These are phyloP conservation scores for Sicyos baderoa DNA, from an alignment of 306 rosid species.

Conservation along the genomic window DNA sequence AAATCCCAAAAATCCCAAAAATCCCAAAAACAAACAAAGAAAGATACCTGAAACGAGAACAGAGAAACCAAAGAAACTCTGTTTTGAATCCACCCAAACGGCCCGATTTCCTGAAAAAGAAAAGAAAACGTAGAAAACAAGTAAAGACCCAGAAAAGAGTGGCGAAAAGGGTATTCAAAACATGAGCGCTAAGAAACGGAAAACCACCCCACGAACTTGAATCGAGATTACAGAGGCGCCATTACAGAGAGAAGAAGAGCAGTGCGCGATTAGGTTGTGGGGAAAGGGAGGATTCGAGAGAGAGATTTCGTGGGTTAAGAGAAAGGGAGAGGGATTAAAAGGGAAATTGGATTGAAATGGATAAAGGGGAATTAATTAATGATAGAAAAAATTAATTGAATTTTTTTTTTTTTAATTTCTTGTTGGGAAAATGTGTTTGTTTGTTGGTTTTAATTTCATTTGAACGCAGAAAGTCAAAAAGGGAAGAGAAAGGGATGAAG, in stretches of 20 bases:
- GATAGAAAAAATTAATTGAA: too few species aligned
- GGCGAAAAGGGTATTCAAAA: neutral
- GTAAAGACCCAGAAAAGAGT: constrained; percentile 1
- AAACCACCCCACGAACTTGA: neutral
- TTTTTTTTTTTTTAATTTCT: too few species aligned
- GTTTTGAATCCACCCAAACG: neutral
- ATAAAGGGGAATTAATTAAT: neutral
- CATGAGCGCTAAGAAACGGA: neutral
- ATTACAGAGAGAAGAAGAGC: neutral
- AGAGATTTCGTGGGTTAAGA: constrained; percentile 16
- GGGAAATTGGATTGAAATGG: neutral
- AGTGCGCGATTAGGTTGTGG: constrained; percentile 13
- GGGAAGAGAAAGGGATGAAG: neutral
- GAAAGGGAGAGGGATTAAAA: neutral
- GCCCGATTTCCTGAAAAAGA: neutral
- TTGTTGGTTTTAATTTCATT: constrained; percentile 8
- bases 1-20: neutral
- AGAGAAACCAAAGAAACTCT: neutral
- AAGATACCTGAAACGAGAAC: neutral
- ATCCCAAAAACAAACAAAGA: neutral
- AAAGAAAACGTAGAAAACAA: neutral
- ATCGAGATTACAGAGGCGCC: neutral
- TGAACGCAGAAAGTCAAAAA: constrained; percentile 14
- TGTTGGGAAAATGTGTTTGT: too few species aligned
- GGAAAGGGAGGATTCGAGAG: constrained; percentile 9